Evolutionary conservation across 164 flowering plant species (phyloP), one percentile per base, ranked within the genome.

Genomic region (Tetracentron sinense): DNA sequence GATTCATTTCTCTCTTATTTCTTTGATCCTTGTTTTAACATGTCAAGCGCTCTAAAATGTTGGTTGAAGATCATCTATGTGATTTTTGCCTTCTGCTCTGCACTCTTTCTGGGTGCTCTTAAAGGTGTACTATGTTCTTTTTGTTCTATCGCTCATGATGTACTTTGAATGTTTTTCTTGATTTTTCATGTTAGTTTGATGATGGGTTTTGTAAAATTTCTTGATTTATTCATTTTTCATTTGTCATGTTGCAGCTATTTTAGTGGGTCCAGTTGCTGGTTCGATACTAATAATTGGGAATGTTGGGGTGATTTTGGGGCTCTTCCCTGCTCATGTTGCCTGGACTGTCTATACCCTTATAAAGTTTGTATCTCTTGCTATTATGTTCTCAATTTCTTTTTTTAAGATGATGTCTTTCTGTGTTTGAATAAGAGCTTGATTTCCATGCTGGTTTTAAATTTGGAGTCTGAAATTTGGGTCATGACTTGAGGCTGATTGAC

Each of bases 241-340:
- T 66, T 54, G 25, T 42, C 17, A 0, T 60, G 52, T 71, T 70
- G 77, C 83, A 92, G 98, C 78, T 72, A 35, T 86, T 10, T 27
- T 85, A 29, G 87, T 93, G 51, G 97, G 98, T 67, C 98, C 98
- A 31, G 58, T 90, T 70, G 97, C 98, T 58, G 75, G 69, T 66
- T 60, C 87, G 53, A 67, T 85, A 33, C 50, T 93, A 52, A 83
- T 93, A 58, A 25, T 74, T 62, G 98, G 97, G 61, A 87, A 88
- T 67, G 83, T 79, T 69, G 83, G 74, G 15, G 87, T 90, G 51
- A 82, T 90, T 75, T 69, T 87, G 49, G 87, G 85, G 19, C 83
- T 88, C 69, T 81, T 90, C 52, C 97, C 98, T 68, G 72, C 81
- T 25, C 97, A 93, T 81, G 83, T 90, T 81, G 74, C 61, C 54